Conservation (phyloP, 2,329 filamentous ascomycete species). For the Endothia cerciana region DNA sequence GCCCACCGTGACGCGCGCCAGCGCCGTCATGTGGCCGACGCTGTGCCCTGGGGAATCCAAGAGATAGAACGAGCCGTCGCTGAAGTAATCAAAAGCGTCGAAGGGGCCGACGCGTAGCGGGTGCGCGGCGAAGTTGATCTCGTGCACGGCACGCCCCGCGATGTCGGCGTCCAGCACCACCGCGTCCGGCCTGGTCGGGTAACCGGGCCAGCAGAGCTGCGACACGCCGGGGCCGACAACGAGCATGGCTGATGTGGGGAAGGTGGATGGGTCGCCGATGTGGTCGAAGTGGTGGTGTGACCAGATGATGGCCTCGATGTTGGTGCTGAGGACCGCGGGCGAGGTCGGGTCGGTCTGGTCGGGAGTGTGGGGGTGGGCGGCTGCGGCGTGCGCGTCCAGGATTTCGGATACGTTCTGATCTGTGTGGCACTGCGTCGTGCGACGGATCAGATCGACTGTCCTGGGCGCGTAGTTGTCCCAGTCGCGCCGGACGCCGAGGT, state of each 20-base stretch:
- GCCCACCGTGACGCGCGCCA: conserved; percentile 20
- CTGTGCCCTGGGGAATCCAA: conserved; percentile 33
- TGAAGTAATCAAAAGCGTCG: conserved; percentile 33
- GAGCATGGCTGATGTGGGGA: conserved; percentile 29
- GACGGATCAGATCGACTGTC: conserved; percentile 22
- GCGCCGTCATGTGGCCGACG: conserved; percentile 29
- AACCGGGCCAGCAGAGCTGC: conserved; percentile 30
- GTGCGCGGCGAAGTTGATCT: conserved; percentile 24
- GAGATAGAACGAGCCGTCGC: conserved; percentile 34
- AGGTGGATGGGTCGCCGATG: conserved; percentile 31
- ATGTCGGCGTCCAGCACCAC: conserved; percentile 8
- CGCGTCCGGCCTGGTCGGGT: conserved; percentile 28
- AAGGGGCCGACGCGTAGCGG: conserved; percentile 36
- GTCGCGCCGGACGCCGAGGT: conserved; percentile 34
- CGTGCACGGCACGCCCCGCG: conserved; percentile 1
- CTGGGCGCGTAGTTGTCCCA: conserved; percentile 31
- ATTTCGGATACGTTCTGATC: neutral
- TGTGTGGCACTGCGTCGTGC: neutral
- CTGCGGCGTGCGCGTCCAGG: neutral
- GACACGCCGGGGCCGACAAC: conserved; percentile 34
- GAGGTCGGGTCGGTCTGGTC: too few relatives aligned
- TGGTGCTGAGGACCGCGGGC: neutral
- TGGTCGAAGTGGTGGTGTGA: conserved; percentile 35
- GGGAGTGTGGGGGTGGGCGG: too few relatives aligned
- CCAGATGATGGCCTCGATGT: conserved; percentile 26